Conservation (phyloP, 2,329 filamentous ascomycete genomes). For the Dactylonectria estremocensis region DNA sequence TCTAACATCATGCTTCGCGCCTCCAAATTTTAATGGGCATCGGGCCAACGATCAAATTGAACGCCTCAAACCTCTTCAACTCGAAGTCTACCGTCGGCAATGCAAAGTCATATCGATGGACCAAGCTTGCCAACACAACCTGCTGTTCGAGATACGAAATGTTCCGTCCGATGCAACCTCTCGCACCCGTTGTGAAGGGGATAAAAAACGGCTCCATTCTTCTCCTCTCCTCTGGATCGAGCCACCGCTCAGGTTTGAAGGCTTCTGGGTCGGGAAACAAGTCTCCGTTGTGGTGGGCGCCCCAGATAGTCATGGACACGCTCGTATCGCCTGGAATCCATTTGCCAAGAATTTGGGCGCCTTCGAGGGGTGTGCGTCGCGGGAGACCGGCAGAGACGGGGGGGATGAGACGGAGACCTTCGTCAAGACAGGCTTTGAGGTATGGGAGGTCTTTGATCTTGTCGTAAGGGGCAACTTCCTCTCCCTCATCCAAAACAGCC, state of each 20-base stretch:
- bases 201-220: conserved; percentile 55
- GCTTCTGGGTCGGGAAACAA: conserved; percentile 57
- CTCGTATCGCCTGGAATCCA: conserved; percentile 55
- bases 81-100: conserved; percentile 36
- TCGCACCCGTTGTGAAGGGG: conserved; percentile 58
- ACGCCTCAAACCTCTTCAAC: conserved; percentile 37
- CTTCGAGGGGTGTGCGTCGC: conserved; percentile 50
- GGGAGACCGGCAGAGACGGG: conserved; percentile 48
- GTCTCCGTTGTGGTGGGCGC: conserved; percentile 56
- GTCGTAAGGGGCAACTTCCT: conserved; percentile 64
- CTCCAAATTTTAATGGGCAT: no score
- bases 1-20: no score
- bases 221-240: conserved; percentile 51
- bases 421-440: conserved; percentile 67
- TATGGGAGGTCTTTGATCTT: conserved; percentile 67
- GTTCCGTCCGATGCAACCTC: conserved; percentile 59
- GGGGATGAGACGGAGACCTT: conserved; percentile 55
- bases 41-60: conserved; percentile 32
- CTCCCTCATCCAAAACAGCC: conserved; percentile 56
- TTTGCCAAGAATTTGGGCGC: conserved; percentile 48
- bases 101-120: conserved; percentile 60
- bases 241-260: conserved; percentile 59
- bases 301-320: conserved; percentile 56
- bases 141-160: conserved; percentile 58
- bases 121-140: conserved; percentile 58